Evolutionary conservation across 495 filamentous ascomycete genomes (phyloP).

Genomic region (Penicillium lividum): DNA sequence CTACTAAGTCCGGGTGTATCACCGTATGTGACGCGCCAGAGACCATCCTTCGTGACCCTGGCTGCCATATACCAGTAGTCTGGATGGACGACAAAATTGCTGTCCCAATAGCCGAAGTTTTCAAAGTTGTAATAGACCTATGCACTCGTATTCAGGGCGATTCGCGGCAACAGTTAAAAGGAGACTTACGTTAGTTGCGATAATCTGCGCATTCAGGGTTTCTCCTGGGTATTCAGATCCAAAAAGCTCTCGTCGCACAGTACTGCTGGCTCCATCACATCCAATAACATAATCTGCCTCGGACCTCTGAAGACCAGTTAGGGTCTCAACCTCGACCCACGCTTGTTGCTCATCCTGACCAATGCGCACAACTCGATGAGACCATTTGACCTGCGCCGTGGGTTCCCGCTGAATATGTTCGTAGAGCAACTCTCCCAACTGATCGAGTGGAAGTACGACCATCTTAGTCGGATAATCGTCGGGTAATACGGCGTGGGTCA

Average conservation of each 20-base stretch:
- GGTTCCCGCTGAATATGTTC: conserved; percentile 47
- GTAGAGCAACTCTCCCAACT: conserved; percentile 47
- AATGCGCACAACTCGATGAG: conserved; percentile 49
- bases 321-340: conserved; percentile 52
- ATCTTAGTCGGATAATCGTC: conserved; percentile 43
- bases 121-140: conserved; percentile 59
- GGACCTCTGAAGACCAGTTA: conserved; percentile 38
- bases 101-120: conserved; percentile 55
- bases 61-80: conserved; percentile 63
- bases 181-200: conserved; percentile 54
- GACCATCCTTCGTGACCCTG: conserved; percentile 55
- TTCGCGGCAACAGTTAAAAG: neutral
- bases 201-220: conserved; percentile 59
- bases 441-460: conserved; percentile 49
- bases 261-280: conserved; percentile 60
- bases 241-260: conserved; percentile 55
- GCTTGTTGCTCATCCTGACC: conserved; percentile 51
- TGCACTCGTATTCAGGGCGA: conserved; percentile 10
- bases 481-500: conserved; percentile 32
- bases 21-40: conserved; percentile 63
- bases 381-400: conserved; percentile 44
- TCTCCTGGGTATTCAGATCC: conserved; percentile 59
- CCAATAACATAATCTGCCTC: conserved; percentile 59
- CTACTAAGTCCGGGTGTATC: conserved; percentile 50
- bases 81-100: conserved; percentile 61